Percentiles rank a stretch among this genome's conserved stretches.
phyloP scores from a whole-genome alignment of 2,329 filamentous ascomycete species.

The Cladosporium sp. region DNA sequence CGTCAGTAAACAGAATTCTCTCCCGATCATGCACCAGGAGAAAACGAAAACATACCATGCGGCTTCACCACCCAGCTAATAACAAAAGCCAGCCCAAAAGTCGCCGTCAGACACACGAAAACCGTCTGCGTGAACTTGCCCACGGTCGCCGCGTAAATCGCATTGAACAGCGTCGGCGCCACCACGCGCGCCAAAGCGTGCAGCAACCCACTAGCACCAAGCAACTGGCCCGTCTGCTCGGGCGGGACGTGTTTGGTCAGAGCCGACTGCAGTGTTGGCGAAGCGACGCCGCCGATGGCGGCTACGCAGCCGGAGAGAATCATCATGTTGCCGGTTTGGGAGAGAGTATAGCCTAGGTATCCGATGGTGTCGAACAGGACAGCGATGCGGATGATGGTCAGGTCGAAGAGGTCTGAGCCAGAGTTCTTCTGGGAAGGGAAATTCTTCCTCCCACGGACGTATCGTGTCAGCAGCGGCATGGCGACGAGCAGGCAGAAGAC shows the following conservation, averaged over 20 bases:
- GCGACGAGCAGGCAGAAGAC: slow-evolving; percentile 70
- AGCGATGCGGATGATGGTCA: slow-evolving; percentile 69
- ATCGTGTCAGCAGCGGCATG: slow-evolving; percentile 70
- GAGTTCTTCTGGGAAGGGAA: slow-evolving; percentile 46
- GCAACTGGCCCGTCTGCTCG: slow-evolving; percentile 75
- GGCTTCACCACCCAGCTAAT: slow-evolving; percentile 68
- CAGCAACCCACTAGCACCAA: slow-evolving; percentile 80
- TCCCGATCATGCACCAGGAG: background rate
- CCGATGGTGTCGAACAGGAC: slow-evolving; percentile 73
- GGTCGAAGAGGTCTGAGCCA: slow-evolving; percentile 73
- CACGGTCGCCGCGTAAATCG: slow-evolving; percentile 79
- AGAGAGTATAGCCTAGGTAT: slow-evolving; percentile 67
- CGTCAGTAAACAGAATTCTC: background rate
- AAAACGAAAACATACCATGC: slow-evolving; percentile 56
- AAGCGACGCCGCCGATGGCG: slow-evolving; percentile 75
- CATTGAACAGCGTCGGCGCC: slow-evolving; percentile 76
- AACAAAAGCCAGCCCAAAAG: slow-evolving; percentile 63
- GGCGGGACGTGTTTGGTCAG: slow-evolving; percentile 87
- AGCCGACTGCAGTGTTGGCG: slow-evolving; percentile 75
- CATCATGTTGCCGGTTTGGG: slow-evolving; percentile 60
- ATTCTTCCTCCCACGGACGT: slow-evolving; percentile 59
- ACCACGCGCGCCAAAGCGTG: slow-evolving; percentile 77
- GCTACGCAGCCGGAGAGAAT: slow-evolving; percentile 67
- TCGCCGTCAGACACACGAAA: slow-evolving; percentile 65
- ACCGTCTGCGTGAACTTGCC: slow-evolving; percentile 72